phyloP scores from a whole-genome alignment of 495 filamentous ascomycete genomes.

The Pyronema domesticum region DNA sequence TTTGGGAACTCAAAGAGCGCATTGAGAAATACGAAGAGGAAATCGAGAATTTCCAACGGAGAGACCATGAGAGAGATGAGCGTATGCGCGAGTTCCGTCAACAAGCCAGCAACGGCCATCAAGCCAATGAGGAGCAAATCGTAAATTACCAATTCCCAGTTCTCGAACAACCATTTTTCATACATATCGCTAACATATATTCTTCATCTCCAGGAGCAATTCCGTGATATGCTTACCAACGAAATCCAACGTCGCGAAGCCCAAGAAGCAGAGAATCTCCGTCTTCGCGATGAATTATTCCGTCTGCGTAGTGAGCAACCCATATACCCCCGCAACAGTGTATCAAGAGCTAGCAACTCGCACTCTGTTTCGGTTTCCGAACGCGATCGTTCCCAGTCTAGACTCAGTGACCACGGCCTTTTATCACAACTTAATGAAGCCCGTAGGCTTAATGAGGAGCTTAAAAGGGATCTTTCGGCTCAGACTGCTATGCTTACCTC shows the following conservation, averaged over 20 bases:
- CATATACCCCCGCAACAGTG: slow-evolving; percentile 42
- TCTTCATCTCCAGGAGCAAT: slow-evolving; percentile 13
- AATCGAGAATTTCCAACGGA: slow-evolving; percentile 59
- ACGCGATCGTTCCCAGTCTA: slow-evolving; percentile 35
- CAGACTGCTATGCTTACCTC: slow-evolving; percentile 97
- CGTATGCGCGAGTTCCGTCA: slow-evolving; percentile 10
- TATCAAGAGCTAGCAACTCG: slow-evolving; percentile 43
- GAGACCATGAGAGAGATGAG: slow-evolving; percentile 35
- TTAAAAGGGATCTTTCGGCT: slow-evolving; percentile 79
- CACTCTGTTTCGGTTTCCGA: slow-evolving; percentile 44
- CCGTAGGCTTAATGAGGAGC: slow-evolving; percentile 78
- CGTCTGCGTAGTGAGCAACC: slow-evolving; percentile 44
- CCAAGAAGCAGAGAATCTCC: slow-evolving; percentile 70
- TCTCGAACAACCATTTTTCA: neutral
- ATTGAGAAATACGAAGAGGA: slow-evolving; percentile 66
- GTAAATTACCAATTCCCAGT: slow-evolving; percentile 25
- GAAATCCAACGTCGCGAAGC: slow-evolving; percentile 82
- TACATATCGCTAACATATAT: slow-evolving; percentile 8
- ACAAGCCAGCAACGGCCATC: slow-evolving; percentile 29
- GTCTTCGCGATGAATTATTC: slow-evolving; percentile 67
- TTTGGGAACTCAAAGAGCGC: slow-evolving; percentile 62
- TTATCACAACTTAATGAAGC: slow-evolving; percentile 37
- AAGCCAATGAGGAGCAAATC: slow-evolving; percentile 68
- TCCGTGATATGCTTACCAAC: slow-evolving; percentile 66
- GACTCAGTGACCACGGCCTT: slow-evolving; percentile 24